These are phyloP conservation scores for Eragrostis tef DNA, from an alignment of 202 grass and related monocot genomes.

Conservation along the genomic window DNA sequence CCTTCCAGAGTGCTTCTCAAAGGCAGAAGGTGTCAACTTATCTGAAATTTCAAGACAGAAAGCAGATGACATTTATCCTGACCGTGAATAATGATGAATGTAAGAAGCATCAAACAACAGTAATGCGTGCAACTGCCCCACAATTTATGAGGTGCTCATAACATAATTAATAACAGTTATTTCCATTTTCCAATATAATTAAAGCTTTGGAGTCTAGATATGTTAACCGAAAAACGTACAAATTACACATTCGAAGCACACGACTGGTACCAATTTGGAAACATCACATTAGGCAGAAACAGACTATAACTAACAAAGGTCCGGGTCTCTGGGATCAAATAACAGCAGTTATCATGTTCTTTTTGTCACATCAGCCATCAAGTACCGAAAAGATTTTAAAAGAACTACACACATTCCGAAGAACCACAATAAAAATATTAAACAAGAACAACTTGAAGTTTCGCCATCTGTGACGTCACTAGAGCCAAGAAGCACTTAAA, in stretches of 20 bases:
- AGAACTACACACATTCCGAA: background rate
- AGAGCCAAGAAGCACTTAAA: slow-evolving; percentile 20
- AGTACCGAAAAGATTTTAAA: slow-evolving; percentile 12
- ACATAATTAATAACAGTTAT: background rate
- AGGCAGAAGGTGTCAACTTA: slow-evolving; percentile 86
- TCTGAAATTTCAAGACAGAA: slow-evolving; percentile 59
- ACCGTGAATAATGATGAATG: background rate
- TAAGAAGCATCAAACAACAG: background rate
- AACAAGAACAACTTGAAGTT: slow-evolving; percentile 19
- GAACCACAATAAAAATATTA: background rate
- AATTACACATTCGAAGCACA: background rate
- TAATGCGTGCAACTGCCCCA: background rate
- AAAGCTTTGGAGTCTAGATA: background rate
- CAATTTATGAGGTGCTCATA: background rate
- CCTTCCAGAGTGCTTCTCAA: slow-evolving; percentile 90
- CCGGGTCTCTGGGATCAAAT: background rate
- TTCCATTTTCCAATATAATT: background rate
- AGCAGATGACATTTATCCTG: background rate
- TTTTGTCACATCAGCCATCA: background rate
- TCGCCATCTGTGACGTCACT: slow-evolving; percentile 33
- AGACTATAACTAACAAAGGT: background rate
- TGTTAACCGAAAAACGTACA: background rate
- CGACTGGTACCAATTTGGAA: background rate
- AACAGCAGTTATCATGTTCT: background rate
- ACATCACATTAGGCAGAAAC: background rate